These are phyloP conservation scores for Amesomyces nigricolor DNA, from an alignment of 2,329 filamentous ascomycete genomes.

Conservation along the genomic window DNA sequence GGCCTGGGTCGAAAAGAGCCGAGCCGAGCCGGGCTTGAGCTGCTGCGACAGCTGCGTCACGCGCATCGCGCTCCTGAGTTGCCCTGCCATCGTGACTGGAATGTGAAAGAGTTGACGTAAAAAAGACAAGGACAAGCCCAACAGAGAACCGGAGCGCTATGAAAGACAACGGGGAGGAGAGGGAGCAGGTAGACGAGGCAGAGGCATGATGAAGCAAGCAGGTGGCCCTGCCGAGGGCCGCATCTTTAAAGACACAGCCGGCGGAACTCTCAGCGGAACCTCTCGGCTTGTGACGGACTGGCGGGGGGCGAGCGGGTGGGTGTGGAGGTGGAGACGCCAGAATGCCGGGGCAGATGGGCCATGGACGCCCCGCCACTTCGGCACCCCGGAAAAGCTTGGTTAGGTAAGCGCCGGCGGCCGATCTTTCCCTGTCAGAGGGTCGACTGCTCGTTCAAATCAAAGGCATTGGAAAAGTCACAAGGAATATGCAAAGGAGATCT, in stretches of 20 bases:
- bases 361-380: conserved; percentile 4
- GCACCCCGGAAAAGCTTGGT: conserved; percentile 12
- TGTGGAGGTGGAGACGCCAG: conserved; percentile 11
- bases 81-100: conserved; percentile 18
- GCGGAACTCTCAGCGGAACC: conserved; percentile 14
- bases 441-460: too few species aligned
- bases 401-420: conserved; percentile 1
- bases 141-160: neutral
- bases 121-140: neutral
- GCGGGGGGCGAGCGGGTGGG: neutral
- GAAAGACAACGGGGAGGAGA: neutral
- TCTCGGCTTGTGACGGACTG: conserved; percentile 28
- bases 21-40: conserved; percentile 20
- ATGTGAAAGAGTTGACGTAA: neutral
- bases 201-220: conserved; percentile 3
- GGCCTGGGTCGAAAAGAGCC: conserved; percentile 26
- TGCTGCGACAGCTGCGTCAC: conserved; percentile 18
- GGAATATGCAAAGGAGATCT: too few species aligned
- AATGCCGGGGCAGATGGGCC: neutral
- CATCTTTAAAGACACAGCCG: conserved; percentile 17
- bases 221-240: conserved; percentile 13
- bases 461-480: neutral
- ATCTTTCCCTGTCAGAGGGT: neutral
- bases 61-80: conserved; percentile 19
- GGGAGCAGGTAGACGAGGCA: neutral